Evolutionary conservation across 495 filamentous ascomycete species (phyloP), one percentile per base, ranked within the genome.

Genomic region (Mycothermus thermophilus): DNA sequence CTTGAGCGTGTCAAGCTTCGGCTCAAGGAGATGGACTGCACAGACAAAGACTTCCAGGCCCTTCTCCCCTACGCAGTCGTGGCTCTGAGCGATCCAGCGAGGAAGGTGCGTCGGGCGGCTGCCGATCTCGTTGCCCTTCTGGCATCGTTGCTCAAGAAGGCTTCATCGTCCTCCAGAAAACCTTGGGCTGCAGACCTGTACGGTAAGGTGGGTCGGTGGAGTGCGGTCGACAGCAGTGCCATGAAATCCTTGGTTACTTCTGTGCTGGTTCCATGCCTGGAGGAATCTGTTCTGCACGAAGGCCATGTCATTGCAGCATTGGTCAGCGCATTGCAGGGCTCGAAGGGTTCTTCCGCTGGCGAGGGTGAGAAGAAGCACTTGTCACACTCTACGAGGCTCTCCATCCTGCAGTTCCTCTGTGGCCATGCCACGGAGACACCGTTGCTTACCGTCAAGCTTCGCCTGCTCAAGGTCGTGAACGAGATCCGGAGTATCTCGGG

Each of bases 251-350:
- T 94, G 8, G 42, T 93, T 6, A 57, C 68, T 12, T 69, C 67
- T 13, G 59, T 78, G 16, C 52, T 95, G 21, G 48, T 81, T 15
- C 78, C 80, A 2, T 70, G 63, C 4, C 48, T 95, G 12, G 86
- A 94, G 48, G 87, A 93, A 54, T 87, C 77, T 45, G 66, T 83
- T 8, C 59, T 93, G 13, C 85, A 94, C 50, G 57, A 69, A 4
- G 69, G 61, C 22, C 68, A 86, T 27, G 58, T 88, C 16, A 57
- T 63, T 8, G 67, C 64, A 14, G 63, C 69, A 6, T 46, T 92
- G n/a, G 69, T 69, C 32, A 64, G 60, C 30, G 55, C 61, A 1
- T 43, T 85, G 15, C 66, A 75, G 29, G 63, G 69, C 32, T 50
- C 58, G 19, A 48, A 54, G 43, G 28, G 43, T 35, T 30, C 41